Percentiles rank a stretch among this genome's conserved stretches.
Evolutionary conservation across 2,329 filamentous ascomycete species (phyloP).

Genomic region (Ascochyta clinopodiicola): DNA sequence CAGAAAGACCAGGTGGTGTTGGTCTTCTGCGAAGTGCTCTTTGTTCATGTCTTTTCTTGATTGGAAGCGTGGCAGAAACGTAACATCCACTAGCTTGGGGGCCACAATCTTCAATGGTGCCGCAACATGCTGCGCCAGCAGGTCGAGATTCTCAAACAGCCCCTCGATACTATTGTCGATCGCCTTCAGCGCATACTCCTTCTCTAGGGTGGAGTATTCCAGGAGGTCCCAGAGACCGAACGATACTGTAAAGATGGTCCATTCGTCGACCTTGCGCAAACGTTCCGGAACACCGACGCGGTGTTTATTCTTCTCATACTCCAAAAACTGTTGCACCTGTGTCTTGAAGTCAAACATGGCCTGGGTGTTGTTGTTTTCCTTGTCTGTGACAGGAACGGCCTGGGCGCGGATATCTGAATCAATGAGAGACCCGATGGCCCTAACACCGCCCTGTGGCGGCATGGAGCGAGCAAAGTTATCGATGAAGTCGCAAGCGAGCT

Average conservation of each 20-base stretch:
- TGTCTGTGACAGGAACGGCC: conserved; percentile 25
- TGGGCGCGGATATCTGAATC: conserved; percentile 41
- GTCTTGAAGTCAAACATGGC: conserved; percentile 45
- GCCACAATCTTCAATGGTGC: conserved; percentile 38
- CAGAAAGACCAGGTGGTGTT: conserved; percentile 44
- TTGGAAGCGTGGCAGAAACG: conserved; percentile 45
- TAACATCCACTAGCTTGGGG: conserved; percentile 44
- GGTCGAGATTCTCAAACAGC: conserved; percentile 44
- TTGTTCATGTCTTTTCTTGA: conserved; percentile 29
- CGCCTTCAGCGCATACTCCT: conserved; percentile 35
- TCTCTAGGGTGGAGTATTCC: conserved; percentile 40
- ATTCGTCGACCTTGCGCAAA: conserved; percentile 31
- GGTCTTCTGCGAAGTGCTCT: conserved; percentile 38
- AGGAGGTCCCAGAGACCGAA: conserved; percentile 49
- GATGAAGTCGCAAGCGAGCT: conserved; percentile 47
- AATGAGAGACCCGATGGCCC: conserved; percentile 38
- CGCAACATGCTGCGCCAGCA: conserved; percentile 36
- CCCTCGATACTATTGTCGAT: conserved; percentile 43
- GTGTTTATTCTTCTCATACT: conserved; percentile 33
- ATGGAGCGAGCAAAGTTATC: conserved; percentile 48
- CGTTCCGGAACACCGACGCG: conserved; percentile 24
- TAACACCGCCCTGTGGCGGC: conserved; percentile 24
- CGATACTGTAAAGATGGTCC: conserved; percentile 46
- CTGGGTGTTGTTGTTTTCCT: conserved; percentile 22
- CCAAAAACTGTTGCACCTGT: conserved; percentile 47